These are phyloP conservation scores for Globisporangium takayamanum DNA, from an alignment of 352 stramenopile species.

Conservation along the genomic window DNA sequence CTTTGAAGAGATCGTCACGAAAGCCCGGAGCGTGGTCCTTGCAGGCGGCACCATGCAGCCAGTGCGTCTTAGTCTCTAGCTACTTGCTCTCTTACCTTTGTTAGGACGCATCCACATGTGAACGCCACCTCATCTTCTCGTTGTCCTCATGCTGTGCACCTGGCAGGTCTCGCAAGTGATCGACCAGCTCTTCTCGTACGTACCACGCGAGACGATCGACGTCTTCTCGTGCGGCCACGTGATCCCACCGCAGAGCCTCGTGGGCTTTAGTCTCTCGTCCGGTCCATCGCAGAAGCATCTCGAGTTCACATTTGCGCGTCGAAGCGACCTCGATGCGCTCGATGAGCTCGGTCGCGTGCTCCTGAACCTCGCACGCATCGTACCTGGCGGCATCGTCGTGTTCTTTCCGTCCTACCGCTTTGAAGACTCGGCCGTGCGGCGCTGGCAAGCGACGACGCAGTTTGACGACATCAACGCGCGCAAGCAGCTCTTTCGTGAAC, in stretches of 20 bases:
- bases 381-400: slow-evolving; percentile 94
- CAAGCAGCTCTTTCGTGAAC: slow-evolving; percentile 93
- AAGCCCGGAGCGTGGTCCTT: slow-evolving; percentile 94
- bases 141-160: slow-evolving; percentile 3
- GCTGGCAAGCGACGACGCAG: slow-evolving; percentile 82
- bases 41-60: slow-evolving; percentile 98
- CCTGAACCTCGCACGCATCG: slow-evolving; percentile 85
- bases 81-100: neutral
- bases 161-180: slow-evolving; percentile 89
- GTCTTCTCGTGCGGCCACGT: slow-evolving; percentile 98
- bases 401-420: slow-evolving; percentile 98
- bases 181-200: slow-evolving; percentile 88
- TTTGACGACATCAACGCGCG: slow-evolving; percentile 82
- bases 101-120: neutral
- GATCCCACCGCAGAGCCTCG: slow-evolving; percentile 91
- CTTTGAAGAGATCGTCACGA: slow-evolving; percentile 93
- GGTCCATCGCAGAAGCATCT: slow-evolving; percentile 88
- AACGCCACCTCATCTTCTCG: neutral
- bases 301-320: slow-evolving; percentile 91
- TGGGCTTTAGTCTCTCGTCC: slow-evolving; percentile 59
- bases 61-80: slow-evolving; percentile 21
- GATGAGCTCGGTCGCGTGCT: slow-evolving; percentile 94
- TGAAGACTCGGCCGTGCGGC: slow-evolving; percentile 82
- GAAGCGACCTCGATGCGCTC: slow-evolving; percentile 65
- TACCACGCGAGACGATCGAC: slow-evolving; percentile 75